Conservation (phyloP, 169 alveolate species). For the Eimeria necatrix region DNA sequence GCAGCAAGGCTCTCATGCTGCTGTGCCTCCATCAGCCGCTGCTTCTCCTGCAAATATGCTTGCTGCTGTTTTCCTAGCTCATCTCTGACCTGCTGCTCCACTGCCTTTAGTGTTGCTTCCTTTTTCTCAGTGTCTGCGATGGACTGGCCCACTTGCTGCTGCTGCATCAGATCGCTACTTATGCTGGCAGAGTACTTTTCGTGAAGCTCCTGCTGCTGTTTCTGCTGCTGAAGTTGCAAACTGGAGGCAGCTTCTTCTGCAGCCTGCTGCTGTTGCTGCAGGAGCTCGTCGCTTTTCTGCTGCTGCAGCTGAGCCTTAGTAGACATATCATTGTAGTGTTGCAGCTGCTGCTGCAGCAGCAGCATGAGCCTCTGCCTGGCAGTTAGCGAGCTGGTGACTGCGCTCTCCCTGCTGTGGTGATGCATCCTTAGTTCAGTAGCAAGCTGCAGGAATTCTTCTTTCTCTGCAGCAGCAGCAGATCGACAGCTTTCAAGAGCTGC, state of each 20-base stretch:
- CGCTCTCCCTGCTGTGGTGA: not conserved
- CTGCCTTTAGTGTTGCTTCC: not conserved
- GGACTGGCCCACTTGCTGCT: constrained; percentile 25
- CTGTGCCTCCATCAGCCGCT: constrained; percentile 41
- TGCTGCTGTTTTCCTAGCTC: constrained; percentile 12
- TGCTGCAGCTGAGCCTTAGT: constrained; percentile 54
- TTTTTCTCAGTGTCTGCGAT: not conserved
- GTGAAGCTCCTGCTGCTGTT: constrained; percentile 50
- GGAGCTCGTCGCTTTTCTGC: constrained; percentile 49
- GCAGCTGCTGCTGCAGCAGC: constrained; percentile 61
- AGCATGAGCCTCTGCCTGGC: constrained; percentile 60
- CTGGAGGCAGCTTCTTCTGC: constrained; percentile 22
- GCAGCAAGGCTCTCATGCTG: constrained; percentile 29
- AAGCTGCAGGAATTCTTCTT: constrained; percentile 29
- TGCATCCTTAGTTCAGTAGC: constrained; percentile 40
- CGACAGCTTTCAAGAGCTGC: constrained; percentile 41
- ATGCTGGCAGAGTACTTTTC: not conserved
- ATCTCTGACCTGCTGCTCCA: not conserved
- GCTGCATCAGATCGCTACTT: not conserved
- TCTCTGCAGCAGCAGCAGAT: constrained; percentile 45
- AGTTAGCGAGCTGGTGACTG: not conserved
- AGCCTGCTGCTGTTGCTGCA: constrained; percentile 60
- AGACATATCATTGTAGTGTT: constrained; percentile 11
- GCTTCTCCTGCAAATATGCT: not conserved
- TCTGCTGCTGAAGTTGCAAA: constrained; percentile 58